A percentile compares a stretch with the other conserved stretches of the same genome.
phyloP scores from a whole-genome alignment of 495 filamentous ascomycete species.

The Tuber microsphaerosporum region DNA sequence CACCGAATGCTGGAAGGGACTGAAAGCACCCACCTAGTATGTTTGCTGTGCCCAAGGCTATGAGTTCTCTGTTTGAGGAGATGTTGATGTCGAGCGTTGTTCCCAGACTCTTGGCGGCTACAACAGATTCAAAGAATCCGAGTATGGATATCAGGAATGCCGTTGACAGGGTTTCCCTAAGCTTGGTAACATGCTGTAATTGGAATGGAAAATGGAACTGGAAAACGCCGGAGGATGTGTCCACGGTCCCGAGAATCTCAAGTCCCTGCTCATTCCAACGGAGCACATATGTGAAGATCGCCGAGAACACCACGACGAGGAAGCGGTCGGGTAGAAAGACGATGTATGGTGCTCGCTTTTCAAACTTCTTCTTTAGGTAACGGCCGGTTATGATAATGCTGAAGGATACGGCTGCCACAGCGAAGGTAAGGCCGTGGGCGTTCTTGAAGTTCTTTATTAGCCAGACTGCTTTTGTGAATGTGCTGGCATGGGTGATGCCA shows the following conservation, averaged over 20 bases:
- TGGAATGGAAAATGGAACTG: constrained; percentile 80
- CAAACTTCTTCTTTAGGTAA: constrained; percentile 71
- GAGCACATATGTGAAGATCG: constrained; percentile 68
- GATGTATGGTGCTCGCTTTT: constrained; percentile 70
- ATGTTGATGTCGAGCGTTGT: constrained; percentile 55
- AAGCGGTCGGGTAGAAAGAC: constrained; percentile 92
- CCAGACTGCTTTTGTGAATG: constrained; percentile 75
- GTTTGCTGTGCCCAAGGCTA: constrained; percentile 86
- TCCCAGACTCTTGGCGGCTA: constrained; percentile 88
- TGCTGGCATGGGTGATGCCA: constrained; percentile 70
- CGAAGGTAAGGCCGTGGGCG: constrained; percentile 64
- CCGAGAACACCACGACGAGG: constrained; percentile 77
- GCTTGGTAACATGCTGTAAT: constrained; percentile 63
- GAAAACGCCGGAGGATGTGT: constrained; percentile 64
- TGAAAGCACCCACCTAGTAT: constrained; percentile 84
- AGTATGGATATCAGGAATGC: constrained; percentile 89
- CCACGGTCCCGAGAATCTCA: constrained; percentile 71
- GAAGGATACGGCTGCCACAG: constrained; percentile 73
- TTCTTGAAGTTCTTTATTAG: constrained; percentile 58
- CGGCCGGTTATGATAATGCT: constrained; percentile 73
- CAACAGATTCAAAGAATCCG: constrained; percentile 96
- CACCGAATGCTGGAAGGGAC: constrained; percentile 86
- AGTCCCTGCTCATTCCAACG: constrained; percentile 76
- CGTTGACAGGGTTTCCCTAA: constrained; percentile 81
- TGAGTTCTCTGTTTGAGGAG: constrained; percentile 88